Base-by-base conservation (phyloP, 75 land plant genomes). In the Adiantum capillusveneris region DNA sequence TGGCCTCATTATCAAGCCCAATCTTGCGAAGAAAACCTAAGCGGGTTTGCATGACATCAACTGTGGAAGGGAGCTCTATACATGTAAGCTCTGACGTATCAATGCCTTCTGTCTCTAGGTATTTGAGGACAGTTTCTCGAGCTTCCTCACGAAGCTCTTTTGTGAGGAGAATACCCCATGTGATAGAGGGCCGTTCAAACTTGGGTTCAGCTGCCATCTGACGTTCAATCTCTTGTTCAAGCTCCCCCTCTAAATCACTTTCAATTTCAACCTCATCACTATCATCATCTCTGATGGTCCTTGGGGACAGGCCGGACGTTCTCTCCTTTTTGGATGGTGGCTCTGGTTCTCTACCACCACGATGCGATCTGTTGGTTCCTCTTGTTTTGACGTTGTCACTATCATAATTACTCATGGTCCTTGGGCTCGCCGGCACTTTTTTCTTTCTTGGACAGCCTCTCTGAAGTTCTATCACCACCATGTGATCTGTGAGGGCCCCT, bases 121-220 rank as follows among this genome's bases (percentile, higher is more conserved):
- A 88, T 31, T 82, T 82, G 27, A 75, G 67, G 16, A 85, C 79
- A 16, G 69, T 76, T 25, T 81, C 85, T 11, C 63, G 67, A 6
- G 82, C 72, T 18, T 74, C 82, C 6, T 81, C 76, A 31, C 74
- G 70, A 63, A 78, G 85, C 60, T 76, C 81, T 11, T 75, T 69
- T 21, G 82, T 79, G 36, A 68, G 82, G 26, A 85, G 56, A 11
- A 64, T 80, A 22, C 88, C 88, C 88, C 88, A 85, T 1, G 88
- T 85, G 24, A 85, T 81, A 6, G 88, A 42, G 3, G 88, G 88
- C 7, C 55, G 55, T 25, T 6, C 28, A 24, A 53, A 11, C 24
- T 53, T 53, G 2, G 28, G 55, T 14, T 53, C 55, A 21, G 50
- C 50, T 18, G 6, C 50, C 50, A 46, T 46, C 22, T 46, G 13